Evolutionary conservation across 2,329 filamentous ascomycete species (phyloP), one percentile per base, ranked within the genome.

Genomic region (Botrytis tulipae): DNA sequence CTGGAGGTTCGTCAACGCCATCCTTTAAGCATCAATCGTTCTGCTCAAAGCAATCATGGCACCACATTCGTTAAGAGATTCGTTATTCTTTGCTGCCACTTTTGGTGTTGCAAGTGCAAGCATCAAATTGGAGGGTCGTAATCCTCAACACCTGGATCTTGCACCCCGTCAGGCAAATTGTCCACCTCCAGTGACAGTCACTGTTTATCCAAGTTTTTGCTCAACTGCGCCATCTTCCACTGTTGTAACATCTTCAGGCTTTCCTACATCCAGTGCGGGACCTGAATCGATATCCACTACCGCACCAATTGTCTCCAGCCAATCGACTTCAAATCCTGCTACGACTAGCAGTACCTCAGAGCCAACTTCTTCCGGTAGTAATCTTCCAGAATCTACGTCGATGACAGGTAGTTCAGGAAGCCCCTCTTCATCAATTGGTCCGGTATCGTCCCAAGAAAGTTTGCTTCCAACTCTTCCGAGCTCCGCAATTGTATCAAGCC

Each of bases 71-170:
- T 67, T 72, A 65, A 67, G 37, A 67, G 61, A 57, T 54, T 67
- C 44, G 12, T 46, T 72, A n/a, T 66, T 72, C 37, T 67, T 72
- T 16, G 70, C 70, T 25, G 46, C 60, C 29, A 72, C 46, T 12
- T 67, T 72, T 67, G 70, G 60, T 72, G 44, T 54, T 72, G 70
- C 70, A 44, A 72, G 70, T 44, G 70, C 70, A 72, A 72, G 37
- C 60, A 72, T 72, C 61, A 72, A 67, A 32, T 67, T 72, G 35
- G 70, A 72, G 16, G 70, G 60, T 44, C 70, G 46, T 42, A 8
- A 32, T 44, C 59, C n/a, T 29, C 59, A 51, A 10, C 60, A 65
- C 25, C 32, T 62, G 46, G 62, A 67, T 44, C 32, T 72, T n/a
- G 46, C n/a, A 5, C 44, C 37, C 16, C 69, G 59, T 42, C 44